Conservation (phyloP, 805 yeast genomes). For the Sugiyamaella valdiviana region DNA sequence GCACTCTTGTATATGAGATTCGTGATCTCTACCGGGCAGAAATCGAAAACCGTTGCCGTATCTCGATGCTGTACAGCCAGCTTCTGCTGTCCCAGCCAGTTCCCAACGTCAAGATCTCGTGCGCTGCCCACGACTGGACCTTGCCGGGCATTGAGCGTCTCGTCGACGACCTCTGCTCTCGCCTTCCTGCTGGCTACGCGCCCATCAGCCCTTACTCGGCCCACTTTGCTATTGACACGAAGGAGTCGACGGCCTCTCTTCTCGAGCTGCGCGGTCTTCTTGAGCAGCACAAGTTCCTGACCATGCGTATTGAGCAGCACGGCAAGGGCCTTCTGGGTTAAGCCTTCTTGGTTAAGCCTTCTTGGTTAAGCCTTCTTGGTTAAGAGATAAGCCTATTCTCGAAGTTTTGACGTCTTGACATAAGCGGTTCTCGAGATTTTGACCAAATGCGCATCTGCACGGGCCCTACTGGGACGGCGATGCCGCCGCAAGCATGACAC, state of each 20-base stretch:
- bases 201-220: slow-evolving; percentile 25
- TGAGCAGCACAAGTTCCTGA: slow-evolving; percentile 22
- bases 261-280: slow-evolving; percentile 24
- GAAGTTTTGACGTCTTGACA: no score
- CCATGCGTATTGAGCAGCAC: slow-evolving; percentile 29
- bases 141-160: slow-evolving; percentile 28
- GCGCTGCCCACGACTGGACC: slow-evolving; percentile 33
- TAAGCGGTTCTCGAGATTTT: no score
- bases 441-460: no score
- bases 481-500: no score
- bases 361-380: no score
- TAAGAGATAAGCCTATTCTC: no score
- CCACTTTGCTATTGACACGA: slow-evolving; percentile 20
- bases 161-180: slow-evolving; percentile 26
- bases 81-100: slow-evolving; percentile 23
- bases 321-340: slow-evolving; percentile 29
- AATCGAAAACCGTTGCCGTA: slow-evolving; percentile 32
- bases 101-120: slow-evolving; percentile 26
- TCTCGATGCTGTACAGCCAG: slow-evolving; percentile 26
- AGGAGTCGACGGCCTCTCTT: slow-evolving; percentile 21
- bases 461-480: no score
- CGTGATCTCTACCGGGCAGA: slow-evolving; percentile 15
- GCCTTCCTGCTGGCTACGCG: slow-evolving; percentile 22
- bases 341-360: no score
- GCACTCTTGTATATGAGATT: slow-evolving; percentile 3